Evolutionary conservation across 176 grass and related monocot species (phyloP), one percentile per base, ranked within the genome.

Genomic region (Microstegium vimineum): DNA sequence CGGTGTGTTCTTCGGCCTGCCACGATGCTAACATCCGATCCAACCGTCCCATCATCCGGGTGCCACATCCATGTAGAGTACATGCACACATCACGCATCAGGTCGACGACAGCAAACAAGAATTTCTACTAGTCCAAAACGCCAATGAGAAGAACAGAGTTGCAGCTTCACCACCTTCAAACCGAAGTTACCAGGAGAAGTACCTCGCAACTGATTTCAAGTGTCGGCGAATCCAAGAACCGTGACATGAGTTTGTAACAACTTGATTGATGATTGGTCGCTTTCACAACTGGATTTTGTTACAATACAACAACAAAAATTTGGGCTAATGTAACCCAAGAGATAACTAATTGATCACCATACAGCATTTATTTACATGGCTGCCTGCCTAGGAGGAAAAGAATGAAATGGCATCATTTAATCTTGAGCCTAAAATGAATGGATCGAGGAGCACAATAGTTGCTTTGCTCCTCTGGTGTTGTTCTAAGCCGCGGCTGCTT

Each of bases 401-500:
- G 74, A 83, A 90, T 90, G 52, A 34, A 75, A 59, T 41, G 62
- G 16, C 34, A 79, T 78, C 80, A 69, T 83, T 74, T 26, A 17
- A 34, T 13, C 61, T 83, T 83, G 51, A 83, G 20, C 40, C 80
- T 86, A 90, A 51, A 85, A 87, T 83, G 57, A 90, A 87, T 83
- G 26, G 17, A 74, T 32, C 8, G 61, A 51, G 67, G 71, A 46
- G 72, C 52, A 43, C 37, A 52, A 54, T 80, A 74, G 59, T n/a
- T 69, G 47, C 10, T 60, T 56, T 60, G 56, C 14, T 83, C 74
- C 74, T 63, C 47, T 23, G n/a, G 18, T 28, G 18, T 36, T 51
- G 1, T 89, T 78, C 75, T 94, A 89, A 38, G 81, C 82, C 11
- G 89, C 97, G 7, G 85, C 83, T 12, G 83, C 40, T 81, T 99